phyloP scores from a whole-genome alignment of 2,329 filamentous ascomycete genomes.

The Ceratocystis huliohia region DNA sequence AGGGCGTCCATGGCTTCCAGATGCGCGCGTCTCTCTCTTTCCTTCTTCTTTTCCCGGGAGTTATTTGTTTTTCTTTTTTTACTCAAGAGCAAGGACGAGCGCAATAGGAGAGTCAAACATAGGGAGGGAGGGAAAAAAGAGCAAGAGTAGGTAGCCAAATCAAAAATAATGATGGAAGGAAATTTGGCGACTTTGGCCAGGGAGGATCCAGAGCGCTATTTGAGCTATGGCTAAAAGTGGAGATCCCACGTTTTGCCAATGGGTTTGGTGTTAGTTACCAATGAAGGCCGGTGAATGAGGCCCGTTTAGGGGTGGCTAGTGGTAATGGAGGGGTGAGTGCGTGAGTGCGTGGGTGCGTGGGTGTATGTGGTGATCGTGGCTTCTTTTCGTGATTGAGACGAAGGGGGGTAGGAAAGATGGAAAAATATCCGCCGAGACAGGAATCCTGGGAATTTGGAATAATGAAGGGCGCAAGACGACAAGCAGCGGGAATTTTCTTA shows the following conservation, averaged over 20 bases:
- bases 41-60: too few relatives aligned
- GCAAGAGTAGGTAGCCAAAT: not conserved
- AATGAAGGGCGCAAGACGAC: not conserved
- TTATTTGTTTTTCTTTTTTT: too few relatives aligned
- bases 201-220: slow-evolving; percentile 9
- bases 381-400: not conserved
- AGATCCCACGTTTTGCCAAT: slow-evolving; percentile 7
- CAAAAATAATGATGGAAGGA: not conserved
- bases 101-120: not conserved
- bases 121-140: not conserved
- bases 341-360: not conserved
- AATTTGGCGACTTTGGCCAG: slow-evolving; percentile 2
- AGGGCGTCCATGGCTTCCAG: slow-evolving; percentile 14
- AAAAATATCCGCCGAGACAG: not conserved
- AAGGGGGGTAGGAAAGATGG: not conserved
- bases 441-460: not conserved
- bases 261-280: not conserved
- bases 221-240: slow-evolving; percentile 9
- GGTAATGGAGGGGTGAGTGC: not conserved
- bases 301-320: not conserved
- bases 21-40: not conserved
- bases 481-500: too few relatives aligned
- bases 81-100: not conserved
- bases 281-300: not conserved
- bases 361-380: not conserved